These are phyloP conservation scores for Vitis hybrid DNA, from an alignment of 177 flowering plant genomes.

Conservation along the genomic window DNA sequence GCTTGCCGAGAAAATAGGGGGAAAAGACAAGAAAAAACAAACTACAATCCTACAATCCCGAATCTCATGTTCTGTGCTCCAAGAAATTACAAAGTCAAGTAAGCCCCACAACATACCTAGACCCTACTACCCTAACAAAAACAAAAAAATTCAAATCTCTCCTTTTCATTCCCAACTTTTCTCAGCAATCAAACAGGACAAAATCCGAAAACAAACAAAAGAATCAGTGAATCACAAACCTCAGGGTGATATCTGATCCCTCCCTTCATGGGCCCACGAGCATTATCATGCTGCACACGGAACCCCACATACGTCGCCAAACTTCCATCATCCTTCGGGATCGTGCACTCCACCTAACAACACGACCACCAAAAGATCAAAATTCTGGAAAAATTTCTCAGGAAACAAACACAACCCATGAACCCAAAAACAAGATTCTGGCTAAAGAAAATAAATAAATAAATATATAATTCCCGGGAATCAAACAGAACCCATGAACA, in stretches of 20 bases:
- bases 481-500: not conserved
- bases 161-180: no score
- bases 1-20: no score
- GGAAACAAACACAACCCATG: not conserved
- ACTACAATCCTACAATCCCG: no score
- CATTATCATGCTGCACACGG: constrained; percentile 81
- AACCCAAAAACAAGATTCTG: not conserved
- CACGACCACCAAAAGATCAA: not conserved
- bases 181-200: not conserved
- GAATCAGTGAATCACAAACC: constrained; percentile 28
- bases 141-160: no score
- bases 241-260: constrained; percentile 88
- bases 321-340: constrained; percentile 82
- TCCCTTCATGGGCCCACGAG: constrained; percentile 91
- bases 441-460: no score
- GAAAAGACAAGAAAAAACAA: no score
- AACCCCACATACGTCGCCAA: constrained; percentile 72
- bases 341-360: constrained; percentile 77
- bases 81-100: no score
- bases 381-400: not conserved
- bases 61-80: no score
- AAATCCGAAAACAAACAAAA: not conserved
- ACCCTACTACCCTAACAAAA: no score
- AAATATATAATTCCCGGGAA: not conserved
- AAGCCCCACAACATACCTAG: no score